Evolutionary conservation across 2,329 filamentous ascomycete species (phyloP).

Genomic region (Ophiostoma angusticollis): DNA sequence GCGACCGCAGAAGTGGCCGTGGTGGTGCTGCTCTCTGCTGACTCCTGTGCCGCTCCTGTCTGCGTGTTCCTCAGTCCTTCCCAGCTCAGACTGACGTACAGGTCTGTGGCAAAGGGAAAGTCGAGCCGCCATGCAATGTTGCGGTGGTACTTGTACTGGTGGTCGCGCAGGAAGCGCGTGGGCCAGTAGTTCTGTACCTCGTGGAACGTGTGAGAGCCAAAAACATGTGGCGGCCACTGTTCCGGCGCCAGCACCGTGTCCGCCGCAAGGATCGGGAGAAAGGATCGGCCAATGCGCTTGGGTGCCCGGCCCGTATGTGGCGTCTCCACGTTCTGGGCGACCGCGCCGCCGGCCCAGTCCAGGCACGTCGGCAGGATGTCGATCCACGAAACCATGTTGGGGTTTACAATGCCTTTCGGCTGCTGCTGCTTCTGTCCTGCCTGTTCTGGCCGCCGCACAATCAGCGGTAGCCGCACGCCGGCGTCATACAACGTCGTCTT

Average conservation of each 20-base stretch:
- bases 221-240: conserved; percentile 26
- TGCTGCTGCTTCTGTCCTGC: no score
- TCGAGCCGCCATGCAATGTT: conserved; percentile 36
- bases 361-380: conserved; percentile 34
- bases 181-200: conserved; percentile 38
- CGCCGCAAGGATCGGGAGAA: conserved; percentile 24
- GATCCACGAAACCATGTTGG: conserved; percentile 32
- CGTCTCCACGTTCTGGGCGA: conserved; percentile 9
- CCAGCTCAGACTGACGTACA: conserved; percentile 30
- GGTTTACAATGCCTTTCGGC: conserved; percentile 22
- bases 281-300: conserved; percentile 22
- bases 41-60: background rate
- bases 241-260: conserved; percentile 10
- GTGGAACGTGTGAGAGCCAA: conserved; percentile 39
- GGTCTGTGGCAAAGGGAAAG: conserved; percentile 34
- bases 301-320: background rate
- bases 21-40: background rate
- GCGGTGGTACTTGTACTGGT: conserved; percentile 35
- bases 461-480: conserved; percentile 29
- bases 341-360: conserved; percentile 23
- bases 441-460: conserved; percentile 25
- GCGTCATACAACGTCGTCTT: conserved; percentile 38
- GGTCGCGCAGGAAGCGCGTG: conserved; percentile 31
- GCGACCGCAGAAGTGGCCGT: background rate
- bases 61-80: conserved; percentile 30